Base-by-base conservation (phyloP, 1,284 basidiomycete genomes). In the Golubevia pallescens region DNA sequence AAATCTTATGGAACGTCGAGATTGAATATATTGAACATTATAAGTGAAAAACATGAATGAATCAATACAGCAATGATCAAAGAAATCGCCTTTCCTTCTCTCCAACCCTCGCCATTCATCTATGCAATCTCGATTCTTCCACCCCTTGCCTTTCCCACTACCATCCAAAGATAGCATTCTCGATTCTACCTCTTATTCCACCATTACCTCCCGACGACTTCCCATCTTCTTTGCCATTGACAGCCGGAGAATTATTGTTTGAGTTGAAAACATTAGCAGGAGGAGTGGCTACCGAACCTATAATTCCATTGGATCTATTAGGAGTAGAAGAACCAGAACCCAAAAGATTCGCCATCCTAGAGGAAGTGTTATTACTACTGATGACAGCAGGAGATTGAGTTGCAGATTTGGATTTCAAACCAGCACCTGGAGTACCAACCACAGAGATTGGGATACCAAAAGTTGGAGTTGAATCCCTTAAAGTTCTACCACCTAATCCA, bases 141-240 rank as follows among this genome's bases (percentile, higher is more conserved):
- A n/a, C n/a, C n/a, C n/a, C n/a, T n/a, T n/a, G n/a, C n/a, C n/a
- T n/a, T n/a, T n/a, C 14, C 14, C 51, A 4, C 58, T 32, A 63
- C 62, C 62, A 63, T 16, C 62, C 62, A n/a, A 63, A 63, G 56
- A 63, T 63, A 38, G 62, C 62, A 58, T 63, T 58, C 19, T 58
- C 62, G 5, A 63, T 58, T 5, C 57, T 60, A 20, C 56, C 54
- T 58, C 57, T 63, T 2, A 63, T 58, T 19, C 62, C 60, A 13
- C 7, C 3, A 16, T 53, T 24, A 56, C 57, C 52, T 24, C 57
- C 57, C 8, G n/a, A 13, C 19, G 20, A 19, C 34, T 38, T 38
- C 34, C 10, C 34, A 4, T 38, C 34, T 38, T 38, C 10, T 5
- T 4, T 10, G 3, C 34, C 34, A 4, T 5, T 10, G 10, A 38